phyloP scores from a whole-genome alignment of 768 basidiomycete species.

The Clavulina sp. region DNA sequence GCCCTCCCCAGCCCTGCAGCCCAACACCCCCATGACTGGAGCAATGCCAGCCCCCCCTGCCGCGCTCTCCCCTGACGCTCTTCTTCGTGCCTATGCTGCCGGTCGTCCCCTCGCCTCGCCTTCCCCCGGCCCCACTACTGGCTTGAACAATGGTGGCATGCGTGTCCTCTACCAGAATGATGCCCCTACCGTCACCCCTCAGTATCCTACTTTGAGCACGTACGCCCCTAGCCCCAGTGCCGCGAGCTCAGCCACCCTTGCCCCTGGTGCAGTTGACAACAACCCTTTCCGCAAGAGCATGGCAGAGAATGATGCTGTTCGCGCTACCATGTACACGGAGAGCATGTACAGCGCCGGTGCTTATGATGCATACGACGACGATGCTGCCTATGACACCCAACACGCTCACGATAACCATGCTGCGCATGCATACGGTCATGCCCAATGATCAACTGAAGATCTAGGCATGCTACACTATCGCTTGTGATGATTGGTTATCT shows the following conservation, averaged over 20 bases:
- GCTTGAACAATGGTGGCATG: constrained; percentile 9
- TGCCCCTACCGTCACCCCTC: not conserved
- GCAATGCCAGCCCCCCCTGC: not conserved
- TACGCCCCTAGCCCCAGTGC: not conserved
- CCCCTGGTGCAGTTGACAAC: constrained; percentile 1
- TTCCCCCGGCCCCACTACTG: constrained; percentile 1
- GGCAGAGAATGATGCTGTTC: not conserved
- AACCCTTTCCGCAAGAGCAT: constrained; percentile 13
- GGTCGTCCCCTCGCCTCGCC: constrained; percentile 1
- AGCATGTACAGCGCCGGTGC: not conserved
- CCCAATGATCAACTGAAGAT: too few species aligned
- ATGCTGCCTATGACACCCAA: too few species aligned
- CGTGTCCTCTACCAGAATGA: constrained; percentile 8
- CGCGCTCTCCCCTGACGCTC: constrained; percentile 8
- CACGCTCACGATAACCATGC: too few species aligned
- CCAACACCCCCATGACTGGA: constrained; percentile 3
- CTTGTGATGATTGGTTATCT: too few species aligned
- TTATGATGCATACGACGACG: too few species aligned
- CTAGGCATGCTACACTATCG: too few species aligned
- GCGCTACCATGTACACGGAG: constrained; percentile 4
- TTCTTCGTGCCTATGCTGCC: constrained; percentile 10
- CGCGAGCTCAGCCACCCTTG: not conserved
- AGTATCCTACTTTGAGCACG: not conserved
- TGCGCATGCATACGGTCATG: too few species aligned
- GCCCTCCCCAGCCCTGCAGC: constrained; percentile 4